Evolutionary conservation across 306 rosid species (phyloP), one percentile per base, ranked within the genome.

Genomic region (Hylodesmum podocarpum): DNA sequence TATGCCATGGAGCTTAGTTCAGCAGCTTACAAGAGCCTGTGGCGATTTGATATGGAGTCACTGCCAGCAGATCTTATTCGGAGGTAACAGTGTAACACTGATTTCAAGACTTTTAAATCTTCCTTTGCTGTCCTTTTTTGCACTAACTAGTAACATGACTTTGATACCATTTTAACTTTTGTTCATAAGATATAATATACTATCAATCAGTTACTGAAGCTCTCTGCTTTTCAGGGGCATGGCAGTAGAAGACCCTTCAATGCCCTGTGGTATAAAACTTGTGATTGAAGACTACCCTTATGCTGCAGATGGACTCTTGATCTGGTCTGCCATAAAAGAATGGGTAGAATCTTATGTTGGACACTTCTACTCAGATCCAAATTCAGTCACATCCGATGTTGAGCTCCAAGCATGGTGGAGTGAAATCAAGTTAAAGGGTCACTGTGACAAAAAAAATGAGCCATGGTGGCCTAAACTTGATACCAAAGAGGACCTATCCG

Each of bases 331-430:
- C 68, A 89, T 89, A 63, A 81, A 89, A 88, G 97, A 95, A 72
- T 92, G 96, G 97, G 97, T 95, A 55, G 91, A 88, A 72, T 86
- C 92, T 40, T 95, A 90, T 24, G 96, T 90, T 3, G 76, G 79
- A 25, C 93, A 83, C 83, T 89, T 84, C 87, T 95, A 95, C 85
- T 73, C 88, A 0, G 89, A 89, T 55, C 82, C 96, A 14, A 84
- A 79, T 58, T 87, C 96, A 16, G 65, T 95, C 36, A 66, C 78
- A 8, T 86, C 94, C 14, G 97, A 89, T 78, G 57, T 70, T 12
- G 98, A 95, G 81, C 96, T 95, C 78, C 96, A 88, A 84, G 80
- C 89, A 16, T 95, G 98, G 98, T 95, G 97, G 97, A 84, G 58
- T 57, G 98, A 95, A 87, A 89, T 92, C 72, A 92, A 89, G 89